Base-by-base conservation (phyloP, 768 basidiomycete species). In the Termitomyces heimii region DNA sequence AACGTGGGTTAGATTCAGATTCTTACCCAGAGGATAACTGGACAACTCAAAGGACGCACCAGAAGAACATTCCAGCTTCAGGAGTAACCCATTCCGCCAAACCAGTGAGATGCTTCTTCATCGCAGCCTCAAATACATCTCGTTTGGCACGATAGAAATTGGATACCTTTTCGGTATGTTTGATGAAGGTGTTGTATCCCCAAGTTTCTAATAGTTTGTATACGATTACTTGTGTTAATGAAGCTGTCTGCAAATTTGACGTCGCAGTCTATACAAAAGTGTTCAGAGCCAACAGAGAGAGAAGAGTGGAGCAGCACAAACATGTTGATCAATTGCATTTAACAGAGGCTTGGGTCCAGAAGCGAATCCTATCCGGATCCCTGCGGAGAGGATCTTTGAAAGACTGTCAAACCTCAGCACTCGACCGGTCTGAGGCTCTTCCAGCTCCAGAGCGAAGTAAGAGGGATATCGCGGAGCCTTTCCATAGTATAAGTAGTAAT, bases 21-120 rank as follows among this genome's bases (percentile, higher is more conserved):
- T 18, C 20, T n/a, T 49, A 7, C 22, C 35, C 20, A 28, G 46
- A 13, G 16, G 7, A 20, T 24, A 8, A 64, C 24, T 5, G 22
- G 5, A 24, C 7, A 55, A 54, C 65, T 68, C 56, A 42, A 32
- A 20, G 5, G 66, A 74, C 84, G 10, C 49, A 82, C 88, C 90
- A 94, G 68, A 91, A 83, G 75, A 94, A 95, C 90, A 95, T 91
- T 55, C 89, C 87, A n/a, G 87, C 82, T 63, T 84, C 81, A 5
- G 89, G 89, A 0, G 74, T 68, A 42, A 67, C 72, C 86, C 85
- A 88, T 70, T 86, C 82, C 16, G 83, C 92, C 39, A 94, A 73
- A 3, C 84, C 90, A 35, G 75, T 73, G 18, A 95, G 81, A 67
- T 94, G 83, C 60, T 77, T 80, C 59, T 78, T 73, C 72, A 93